Conservation (phyloP, 805 yeast genomes). For the Yueomyces sp. region DNA sequence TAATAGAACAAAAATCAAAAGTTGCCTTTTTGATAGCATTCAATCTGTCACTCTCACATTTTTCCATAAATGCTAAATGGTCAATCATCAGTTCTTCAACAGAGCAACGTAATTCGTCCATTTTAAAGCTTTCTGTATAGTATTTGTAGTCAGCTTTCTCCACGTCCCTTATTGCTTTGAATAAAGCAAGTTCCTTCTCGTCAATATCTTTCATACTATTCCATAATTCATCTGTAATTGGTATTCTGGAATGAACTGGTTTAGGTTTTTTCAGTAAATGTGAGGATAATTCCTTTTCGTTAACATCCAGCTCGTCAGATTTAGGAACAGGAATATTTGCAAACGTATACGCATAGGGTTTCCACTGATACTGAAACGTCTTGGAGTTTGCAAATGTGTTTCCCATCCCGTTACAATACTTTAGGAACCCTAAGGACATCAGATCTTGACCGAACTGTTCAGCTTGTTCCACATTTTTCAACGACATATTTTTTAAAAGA, state of each 20-base stretch:
- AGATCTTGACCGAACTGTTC: constrained; percentile 68
- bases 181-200: constrained; percentile 31
- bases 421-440: constrained; percentile 43
- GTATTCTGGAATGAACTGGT: not conserved
- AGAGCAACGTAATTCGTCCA: constrained; percentile 58
- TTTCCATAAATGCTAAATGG: constrained; percentile 64
- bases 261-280: not conserved
- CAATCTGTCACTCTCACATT: constrained; percentile 68
- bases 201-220: constrained; percentile 2
- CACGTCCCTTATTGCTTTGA: constrained; percentile 44
- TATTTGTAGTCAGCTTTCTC: constrained; percentile 43
- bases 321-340: constrained; percentile 26
- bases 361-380: constrained; percentile 72
- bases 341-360: constrained; percentile 46
- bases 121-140: constrained; percentile 36
- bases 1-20: constrained; percentile 54
- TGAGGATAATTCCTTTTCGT: not conserved
- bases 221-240: not conserved
- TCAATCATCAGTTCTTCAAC: constrained; percentile 63
- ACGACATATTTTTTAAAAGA: constrained; percentile 15
- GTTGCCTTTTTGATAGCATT: constrained; percentile 65
- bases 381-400: constrained; percentile 65
- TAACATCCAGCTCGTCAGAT: constrained; percentile 1
- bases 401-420: constrained; percentile 44
- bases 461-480: constrained; percentile 37